Evolutionary conservation across 179 eudicot species (phyloP), one percentile per base, ranked within the genome.

Genomic region (Gypsophila paniculata): DNA sequence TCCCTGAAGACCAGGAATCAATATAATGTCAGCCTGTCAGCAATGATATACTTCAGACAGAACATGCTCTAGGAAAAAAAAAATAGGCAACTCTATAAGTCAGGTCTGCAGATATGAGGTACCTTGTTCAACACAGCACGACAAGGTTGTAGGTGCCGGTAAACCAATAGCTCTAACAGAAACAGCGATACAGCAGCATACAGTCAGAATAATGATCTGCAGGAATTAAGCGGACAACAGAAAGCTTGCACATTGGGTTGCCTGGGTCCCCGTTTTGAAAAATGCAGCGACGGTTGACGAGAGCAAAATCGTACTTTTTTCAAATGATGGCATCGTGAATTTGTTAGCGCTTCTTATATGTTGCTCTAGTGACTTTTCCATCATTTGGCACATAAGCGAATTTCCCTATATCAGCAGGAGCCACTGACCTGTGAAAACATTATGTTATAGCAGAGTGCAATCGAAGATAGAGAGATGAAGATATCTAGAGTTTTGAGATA

Each of bases 371-470:
- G 17, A 53, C 53, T 63, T 61, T 79, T 46, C 71, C 66, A 42
- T 19, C 53, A 5, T 46, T 75, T 7, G 82, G 76, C 19, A 39
- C 54, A 55, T 75, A 79, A 17, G 76, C 62, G 38, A 75, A 79
- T n/a, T 75, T 75, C 58, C 70, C 79, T 19, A 79, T 71, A 65
- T 79, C 76, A 44, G 55, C 62, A 61, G 61, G 65, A 66, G 73
- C 49, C 14, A 48, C 38, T 71, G 61, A 61, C 73, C 79, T 79
- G 76, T 60, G 15, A 71, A 66, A 34, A 38, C 8, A 57, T 15
- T 62, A 29, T 51, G 23, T 25, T 60, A 19, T 39, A 0, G 26
- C 23, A 34, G 21, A 38, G 48, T 11, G 6, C 36, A 26, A 5
- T n/a, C 13, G 0, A 49, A 23, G n/a, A 44, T 5, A 10, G 25